Evolutionary conservation across 2,329 filamentous ascomycete species (phyloP).

Genomic region (Botrytis medusae): DNA sequence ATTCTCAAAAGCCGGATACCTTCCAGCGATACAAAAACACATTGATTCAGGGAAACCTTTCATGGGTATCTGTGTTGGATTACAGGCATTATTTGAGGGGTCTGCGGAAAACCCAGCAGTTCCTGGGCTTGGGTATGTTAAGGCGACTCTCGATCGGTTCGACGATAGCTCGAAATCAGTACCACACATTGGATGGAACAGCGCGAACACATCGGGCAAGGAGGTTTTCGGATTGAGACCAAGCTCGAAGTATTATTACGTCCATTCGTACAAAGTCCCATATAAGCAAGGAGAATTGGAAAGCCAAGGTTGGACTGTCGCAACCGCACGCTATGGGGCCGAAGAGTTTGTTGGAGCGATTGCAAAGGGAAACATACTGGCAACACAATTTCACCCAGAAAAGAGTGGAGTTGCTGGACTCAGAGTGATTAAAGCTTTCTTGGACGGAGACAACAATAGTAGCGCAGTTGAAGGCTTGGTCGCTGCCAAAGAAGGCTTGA

Average conservation of each 20-base stretch:
- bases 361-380: slow-evolving; percentile 80
- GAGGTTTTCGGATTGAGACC: slow-evolving; percentile 77
- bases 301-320: slow-evolving; percentile 84
- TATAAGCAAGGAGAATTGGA: slow-evolving; percentile 75
- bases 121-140: slow-evolving; percentile 73
- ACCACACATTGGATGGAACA: slow-evolving; percentile 99
- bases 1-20: slow-evolving; percentile 76
- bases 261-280: slow-evolving; percentile 87
- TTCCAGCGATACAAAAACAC: slow-evolving; percentile 78
- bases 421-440: slow-evolving; percentile 79
- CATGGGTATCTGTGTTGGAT: slow-evolving; percentile 94
- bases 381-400: slow-evolving; percentile 96
- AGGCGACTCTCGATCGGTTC: slow-evolving; percentile 72
- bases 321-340: slow-evolving; percentile 80
- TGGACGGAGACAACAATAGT: slow-evolving; percentile 61
- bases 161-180: slow-evolving; percentile 78
- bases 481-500: slow-evolving; percentile 64
- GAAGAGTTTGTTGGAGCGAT: slow-evolving; percentile 93
- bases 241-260: slow-evolving; percentile 96
- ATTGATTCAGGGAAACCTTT: slow-evolving; percentile 93
- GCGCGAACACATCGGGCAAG: slow-evolving; percentile 63
- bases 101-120: slow-evolving; percentile 76
- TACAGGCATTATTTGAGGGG: slow-evolving; percentile 85
- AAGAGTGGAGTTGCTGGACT: slow-evolving; percentile 92
- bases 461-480: slow-evolving; percentile 35